These are phyloP conservation scores for Rhodofomes roseus DNA, from an alignment of 1,284 basidiomycete genomes.

Conservation along the genomic window DNA sequence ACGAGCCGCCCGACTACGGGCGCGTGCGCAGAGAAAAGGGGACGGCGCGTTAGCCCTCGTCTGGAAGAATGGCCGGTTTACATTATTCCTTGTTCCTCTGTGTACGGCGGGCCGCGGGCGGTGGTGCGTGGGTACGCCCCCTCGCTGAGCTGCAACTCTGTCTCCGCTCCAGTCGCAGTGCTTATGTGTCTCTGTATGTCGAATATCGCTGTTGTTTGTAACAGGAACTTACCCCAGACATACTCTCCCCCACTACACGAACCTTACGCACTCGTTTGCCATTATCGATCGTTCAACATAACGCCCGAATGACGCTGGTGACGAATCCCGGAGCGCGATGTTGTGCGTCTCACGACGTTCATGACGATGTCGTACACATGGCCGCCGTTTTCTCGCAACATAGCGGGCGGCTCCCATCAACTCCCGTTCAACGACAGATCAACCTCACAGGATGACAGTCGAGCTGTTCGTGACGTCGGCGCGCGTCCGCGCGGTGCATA, in stretches of 20 bases:
- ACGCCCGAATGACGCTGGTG: too few relatives aligned
- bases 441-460: too few relatives aligned
- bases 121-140: background rate
- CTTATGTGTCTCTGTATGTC: background rate
- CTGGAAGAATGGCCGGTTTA: background rate
- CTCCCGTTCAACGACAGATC: too few relatives aligned
- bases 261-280: background rate
- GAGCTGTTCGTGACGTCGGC: too few relatives aligned
- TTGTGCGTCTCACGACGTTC: background rate
- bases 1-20: background rate
- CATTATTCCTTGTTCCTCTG: background rate
- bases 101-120: background rate
- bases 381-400: too few relatives aligned
- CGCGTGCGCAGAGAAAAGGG: background rate
- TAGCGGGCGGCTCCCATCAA: too few relatives aligned
- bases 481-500: too few relatives aligned
- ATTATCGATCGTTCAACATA: background rate
- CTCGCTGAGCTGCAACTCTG: background rate
- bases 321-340: background rate
- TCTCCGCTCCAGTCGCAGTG: background rate
- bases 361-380: background rate
- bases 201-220: background rate
- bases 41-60: background rate
- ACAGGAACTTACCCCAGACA: background rate
- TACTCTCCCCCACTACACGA: background rate